Base-by-base conservation (phyloP, 148 eudicot species). In the Amaranthus cruentus region DNA sequence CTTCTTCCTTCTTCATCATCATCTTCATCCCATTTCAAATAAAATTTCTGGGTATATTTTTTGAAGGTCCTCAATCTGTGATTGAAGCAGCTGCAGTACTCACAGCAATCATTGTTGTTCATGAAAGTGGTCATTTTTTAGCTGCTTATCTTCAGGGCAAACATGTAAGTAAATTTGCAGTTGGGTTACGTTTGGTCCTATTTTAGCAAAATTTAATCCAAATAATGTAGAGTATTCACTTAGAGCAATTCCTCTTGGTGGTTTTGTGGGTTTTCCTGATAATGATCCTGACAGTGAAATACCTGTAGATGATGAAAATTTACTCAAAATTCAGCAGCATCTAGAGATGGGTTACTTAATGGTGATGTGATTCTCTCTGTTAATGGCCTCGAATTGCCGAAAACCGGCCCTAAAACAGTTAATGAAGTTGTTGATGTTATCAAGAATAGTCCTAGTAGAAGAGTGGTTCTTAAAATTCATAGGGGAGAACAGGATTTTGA, bases 111-210 rank as follows among this genome's bases (percentile, higher is more conserved):
- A 90, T 96, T 54, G 83, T 96, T 55, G 97, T 96, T 68, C 99
- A 96, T 73, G 99, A 92, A 76, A 90, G 90, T 79, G 99, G 99
- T 69, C 99, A 96, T 80, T 96, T 96, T 60, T 73, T 96, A 65
- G 99, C 97, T 46, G 99, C 99, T 59, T 85, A 80, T 84, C 88
- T 92, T 74, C 99, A 92, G 74, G 99, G 99, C 14, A 91, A 92
- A 14, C 97, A 86, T 84, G 92, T 92, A 70, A 96, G 97, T 92
- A 96, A 96, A 82, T 96, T 96, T 81, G 92, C 97, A n/a, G 85
- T 96, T 79, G 99, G 99, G 78, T 96, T n/a, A n/a, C n/a, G n/a
- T n/a, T 96, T 80, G 99, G 99, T 83, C 99, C 99, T 51, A 79
- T 96, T 62, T 86, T 96, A 78, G 97, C 97, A 70, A 92, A 96